Evolutionary conservation across 108 stramenopile species (phyloP), one percentile per base, ranked within the genome.

Genomic region (Cyclotella kingstonii): DNA sequence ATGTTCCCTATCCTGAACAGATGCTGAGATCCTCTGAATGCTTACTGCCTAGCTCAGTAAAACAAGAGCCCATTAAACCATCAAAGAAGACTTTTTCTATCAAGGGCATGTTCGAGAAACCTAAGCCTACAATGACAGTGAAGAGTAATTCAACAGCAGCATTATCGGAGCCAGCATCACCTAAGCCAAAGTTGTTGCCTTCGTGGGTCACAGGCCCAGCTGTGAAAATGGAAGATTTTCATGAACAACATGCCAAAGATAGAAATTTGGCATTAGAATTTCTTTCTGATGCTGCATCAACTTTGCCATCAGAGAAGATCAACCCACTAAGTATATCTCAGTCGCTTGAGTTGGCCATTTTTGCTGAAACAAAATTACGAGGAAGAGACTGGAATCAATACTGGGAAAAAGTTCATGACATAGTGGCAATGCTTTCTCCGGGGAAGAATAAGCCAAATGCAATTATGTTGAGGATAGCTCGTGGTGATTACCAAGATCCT

Each of bases 341-440:
- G 29, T 49, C 72, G 19, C 39, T 78, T 33, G 77, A 78, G 34
- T 41, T 62, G 22, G 70, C 74, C 4, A 71, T 76, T 36, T 72
- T 63, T 67, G 70, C 74, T 6, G 68, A 70, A 48, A 72, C 70
- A 9, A 65, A 75, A 28, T 51, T 65, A 11, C 70, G 68, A 30
- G 71, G 70, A 35, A 18, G 79, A 43, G 43, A 68, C 34, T 74
- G 73, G 73, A 60, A 66, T 38, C 63, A 60, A 45, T 81, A 81
- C 45, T 78, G 77, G 81, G 77, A 75, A 66, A 78, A 76, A 50
- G 45, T 76, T 14, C 77, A 81, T 51, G 72, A 68, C 50, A 30
- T 81, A 35, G 72, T 73, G 33, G 73, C 67, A 22, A 66, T 62
- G 73, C 34, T 71, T 17, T 78, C 75, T 21, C 66, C 76, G 1